These are phyloP conservation scores for Rhododendron ferrugineum DNA, from an alignment of 148 eudicot genomes.

Conservation along the genomic window DNA sequence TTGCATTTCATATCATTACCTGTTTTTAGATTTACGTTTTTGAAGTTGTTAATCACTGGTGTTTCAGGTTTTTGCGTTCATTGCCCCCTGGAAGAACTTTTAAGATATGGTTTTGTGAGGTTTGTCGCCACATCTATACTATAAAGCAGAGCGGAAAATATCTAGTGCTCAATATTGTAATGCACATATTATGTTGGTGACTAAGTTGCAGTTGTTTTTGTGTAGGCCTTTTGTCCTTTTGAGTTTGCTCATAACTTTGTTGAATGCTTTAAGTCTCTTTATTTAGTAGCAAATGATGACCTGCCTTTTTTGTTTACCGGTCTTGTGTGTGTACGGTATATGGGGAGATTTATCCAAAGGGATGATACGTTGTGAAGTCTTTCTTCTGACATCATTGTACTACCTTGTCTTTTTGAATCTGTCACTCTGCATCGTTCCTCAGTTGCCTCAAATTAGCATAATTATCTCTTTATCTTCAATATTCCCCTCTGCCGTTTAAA, in stretches of 20 bases:
- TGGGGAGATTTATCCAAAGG: neutral
- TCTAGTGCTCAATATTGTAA: neutral
- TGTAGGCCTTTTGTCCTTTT: neutral
- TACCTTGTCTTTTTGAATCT: neutral
- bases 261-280: neutral
- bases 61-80: conserved; percentile 51
- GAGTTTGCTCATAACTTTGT: neutral
- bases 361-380: neutral
- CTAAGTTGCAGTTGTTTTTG: neutral
- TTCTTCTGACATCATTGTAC: neutral
- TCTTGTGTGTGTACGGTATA: neutral
- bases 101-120: conserved; percentile 63
- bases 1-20: no score
- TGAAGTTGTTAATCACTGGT: conserved; percentile 13
- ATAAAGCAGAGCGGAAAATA: no score
- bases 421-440: neutral
- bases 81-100: conserved; percentile 71
- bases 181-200: neutral
- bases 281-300: neutral
- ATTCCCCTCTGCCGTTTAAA: neutral
- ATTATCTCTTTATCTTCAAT: neutral
- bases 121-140: conserved; percentile 22
- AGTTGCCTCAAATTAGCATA: no score
- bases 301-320: neutral
- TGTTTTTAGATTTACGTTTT: neutral